phyloP scores from a whole-genome alignment of 345 rosid species.

The Arabidopsis suecica region DNA sequence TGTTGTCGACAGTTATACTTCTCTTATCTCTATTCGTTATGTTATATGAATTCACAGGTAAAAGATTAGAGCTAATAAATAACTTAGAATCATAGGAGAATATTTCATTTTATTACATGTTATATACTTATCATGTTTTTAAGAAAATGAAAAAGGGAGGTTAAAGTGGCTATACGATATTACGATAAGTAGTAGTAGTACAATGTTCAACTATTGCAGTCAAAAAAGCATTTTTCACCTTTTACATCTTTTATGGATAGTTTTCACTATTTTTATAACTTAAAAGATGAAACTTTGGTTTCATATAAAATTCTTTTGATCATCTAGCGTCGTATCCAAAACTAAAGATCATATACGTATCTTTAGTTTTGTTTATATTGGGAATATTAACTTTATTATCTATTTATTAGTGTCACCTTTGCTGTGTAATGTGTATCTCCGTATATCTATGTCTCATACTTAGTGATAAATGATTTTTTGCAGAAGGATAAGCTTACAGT shows the following conservation, averaged over 20 bases:
- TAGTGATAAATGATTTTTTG: neutral
- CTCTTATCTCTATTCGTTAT: neutral
- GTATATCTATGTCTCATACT: neutral
- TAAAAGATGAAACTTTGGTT: constrained; percentile 34
- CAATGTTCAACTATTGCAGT: constrained; percentile 47
- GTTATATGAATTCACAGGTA: neutral
- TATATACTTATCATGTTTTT: neutral
- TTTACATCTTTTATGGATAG: constrained; percentile 45
- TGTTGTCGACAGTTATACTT: neutral
- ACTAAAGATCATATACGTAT: constrained; percentile 41
- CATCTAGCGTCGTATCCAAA: constrained; percentile 39
- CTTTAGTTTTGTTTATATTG: constrained; percentile 30
- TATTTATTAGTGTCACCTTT: neutral
- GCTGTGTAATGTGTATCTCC: neutral
- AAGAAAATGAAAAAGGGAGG: neutral
- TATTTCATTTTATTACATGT: neutral
- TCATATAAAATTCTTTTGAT: constrained; percentile 34
- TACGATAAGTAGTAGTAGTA: constrained; percentile 36
- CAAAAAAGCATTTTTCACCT: constrained; percentile 43
- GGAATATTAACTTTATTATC: constrained; percentile 26
- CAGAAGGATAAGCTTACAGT: neutral
- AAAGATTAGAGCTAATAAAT: neutral
- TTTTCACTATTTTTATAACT: constrained; percentile 39
- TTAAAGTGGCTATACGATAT: constrained; percentile 38
- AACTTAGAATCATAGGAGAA: neutral